Evolutionary conservation across 1,139 yeast species (phyloP).

Genomic region (Suhomyces taliae): DNA sequence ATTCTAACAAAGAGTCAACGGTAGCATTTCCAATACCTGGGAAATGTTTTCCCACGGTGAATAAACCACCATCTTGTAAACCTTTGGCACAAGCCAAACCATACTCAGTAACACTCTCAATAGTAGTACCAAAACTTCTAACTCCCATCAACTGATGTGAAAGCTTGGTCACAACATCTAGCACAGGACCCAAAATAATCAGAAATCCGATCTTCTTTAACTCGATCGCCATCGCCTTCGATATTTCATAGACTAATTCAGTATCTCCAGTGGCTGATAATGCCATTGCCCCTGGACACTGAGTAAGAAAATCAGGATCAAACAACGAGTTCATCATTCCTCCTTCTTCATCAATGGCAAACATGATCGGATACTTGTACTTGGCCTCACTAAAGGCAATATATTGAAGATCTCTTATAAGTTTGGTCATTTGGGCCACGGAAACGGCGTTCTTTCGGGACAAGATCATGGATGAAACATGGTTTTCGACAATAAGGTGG

Average conservation of each 20-base stretch:
- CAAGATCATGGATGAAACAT: conserved; percentile 58
- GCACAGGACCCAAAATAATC: conserved; percentile 62
- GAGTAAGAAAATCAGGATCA: conserved; percentile 53
- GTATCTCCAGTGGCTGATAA: conserved; percentile 57
- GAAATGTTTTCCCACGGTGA: conserved; percentile 63
- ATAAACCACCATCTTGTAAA: conserved; percentile 54
- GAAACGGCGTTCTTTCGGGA: conserved; percentile 54
- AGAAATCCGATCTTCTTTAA: conserved; percentile 55
- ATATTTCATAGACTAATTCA: conserved; percentile 52
- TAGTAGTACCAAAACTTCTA: conserved; percentile 61
- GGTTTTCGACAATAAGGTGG: conserved; percentile 53
- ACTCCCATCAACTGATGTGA: conserved; percentile 62
- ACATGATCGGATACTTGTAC: conserved; percentile 53
- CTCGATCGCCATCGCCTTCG: conserved; percentile 57
- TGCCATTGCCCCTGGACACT: conserved; percentile 69
- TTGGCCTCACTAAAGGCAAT: conserved; percentile 53
- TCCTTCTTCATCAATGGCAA: conserved; percentile 41
- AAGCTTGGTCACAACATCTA: conserved; percentile 61
- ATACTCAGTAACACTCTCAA: conserved; percentile 57
- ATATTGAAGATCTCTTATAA: conserved; percentile 55
- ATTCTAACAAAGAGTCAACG: conserved; percentile 56
- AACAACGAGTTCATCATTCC: conserved; percentile 55
- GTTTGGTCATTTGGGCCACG: conserved; percentile 51
- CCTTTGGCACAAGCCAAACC: conserved; percentile 59
- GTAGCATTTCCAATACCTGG: conserved; percentile 68